phyloP scores from a whole-genome alignment of 352 stramenopile species.

The Phytophthora megakarya region DNA sequence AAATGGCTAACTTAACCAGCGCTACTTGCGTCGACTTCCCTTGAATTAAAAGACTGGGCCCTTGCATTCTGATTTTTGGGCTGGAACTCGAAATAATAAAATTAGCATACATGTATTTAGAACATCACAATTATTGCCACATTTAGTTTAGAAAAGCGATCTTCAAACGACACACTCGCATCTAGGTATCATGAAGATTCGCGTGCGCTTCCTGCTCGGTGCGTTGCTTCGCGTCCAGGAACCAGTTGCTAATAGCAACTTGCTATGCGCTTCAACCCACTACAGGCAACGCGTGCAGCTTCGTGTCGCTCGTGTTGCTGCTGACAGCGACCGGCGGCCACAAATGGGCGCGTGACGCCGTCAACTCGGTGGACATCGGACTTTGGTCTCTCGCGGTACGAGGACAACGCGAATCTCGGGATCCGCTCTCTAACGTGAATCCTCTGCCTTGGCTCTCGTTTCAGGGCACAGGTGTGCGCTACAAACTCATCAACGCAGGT shows the following conservation, averaged over 20 bases:
- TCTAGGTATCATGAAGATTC: constrained; percentile 40
- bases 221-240: neutral
- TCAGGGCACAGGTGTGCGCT: constrained; percentile 72
- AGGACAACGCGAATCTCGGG: constrained; percentile 3
- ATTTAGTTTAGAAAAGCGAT: constrained; percentile 7
- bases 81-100: no score
- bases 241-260: neutral
- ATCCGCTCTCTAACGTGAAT: constrained; percentile 3
- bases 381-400: constrained; percentile 70
- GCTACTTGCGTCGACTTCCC: no score
- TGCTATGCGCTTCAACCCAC: neutral
- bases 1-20: no score
- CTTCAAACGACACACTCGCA: constrained; percentile 18
- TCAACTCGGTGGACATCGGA: constrained; percentile 78
- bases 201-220: constrained; percentile 49
- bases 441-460: no score
- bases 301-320: constrained; percentile 53
- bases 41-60: no score
- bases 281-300: constrained; percentile 57
- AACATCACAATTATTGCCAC: no score
- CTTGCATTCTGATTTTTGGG: neutral
- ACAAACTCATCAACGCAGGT: constrained; percentile 84
- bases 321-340: constrained; percentile 47
- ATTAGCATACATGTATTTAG: no score
- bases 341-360: constrained; percentile 64